A percentile compares a stretch with the other conserved stretches of the same genome.
phyloP scores from a whole-genome alignment of 2,329 filamentous ascomycete species.

The Chalaropsis ovoidea region DNA sequence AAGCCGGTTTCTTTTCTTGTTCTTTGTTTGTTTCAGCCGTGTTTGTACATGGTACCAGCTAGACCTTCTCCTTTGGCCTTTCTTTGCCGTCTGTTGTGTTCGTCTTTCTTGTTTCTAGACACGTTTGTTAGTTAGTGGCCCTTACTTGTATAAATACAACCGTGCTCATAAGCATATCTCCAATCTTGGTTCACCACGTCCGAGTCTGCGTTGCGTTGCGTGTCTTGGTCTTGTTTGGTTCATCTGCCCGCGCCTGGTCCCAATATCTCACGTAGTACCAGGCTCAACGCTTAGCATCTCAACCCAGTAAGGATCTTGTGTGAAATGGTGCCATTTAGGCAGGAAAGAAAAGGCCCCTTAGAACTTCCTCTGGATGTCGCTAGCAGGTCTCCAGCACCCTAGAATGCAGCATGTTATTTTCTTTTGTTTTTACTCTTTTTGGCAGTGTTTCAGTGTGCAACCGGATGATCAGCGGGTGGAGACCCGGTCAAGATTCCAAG shows the following conservation, averaged over 20 bases:
- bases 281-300: neutral
- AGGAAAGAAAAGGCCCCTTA: too few species aligned
- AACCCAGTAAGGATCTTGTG: too few species aligned
- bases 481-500: neutral
- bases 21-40: conserved; percentile 2
- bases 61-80: neutral
- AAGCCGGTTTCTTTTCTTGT: conserved; percentile 9
- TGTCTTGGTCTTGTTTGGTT: too few species aligned
- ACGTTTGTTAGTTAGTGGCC: neutral
- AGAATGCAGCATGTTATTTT: neutral
- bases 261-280: neutral
- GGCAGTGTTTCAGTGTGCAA: neutral
- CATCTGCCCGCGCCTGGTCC: neutral
- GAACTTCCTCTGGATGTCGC: too few species aligned
- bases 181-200: neutral
- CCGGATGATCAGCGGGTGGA: conserved; percentile 8
- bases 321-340: too few species aligned
- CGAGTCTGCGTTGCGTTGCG: neutral
- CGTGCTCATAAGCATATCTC: neutral
- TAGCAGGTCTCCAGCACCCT: too few species aligned
- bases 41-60: neutral
- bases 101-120: neutral
- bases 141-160: neutral
- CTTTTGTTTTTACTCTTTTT: conserved; percentile 9
- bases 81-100: neutral